Evolutionary conservation across 768 basidiomycete genomes (phyloP), one percentile per base, ranked within the genome.

Genomic region (Coprinellus micaceus): DNA sequence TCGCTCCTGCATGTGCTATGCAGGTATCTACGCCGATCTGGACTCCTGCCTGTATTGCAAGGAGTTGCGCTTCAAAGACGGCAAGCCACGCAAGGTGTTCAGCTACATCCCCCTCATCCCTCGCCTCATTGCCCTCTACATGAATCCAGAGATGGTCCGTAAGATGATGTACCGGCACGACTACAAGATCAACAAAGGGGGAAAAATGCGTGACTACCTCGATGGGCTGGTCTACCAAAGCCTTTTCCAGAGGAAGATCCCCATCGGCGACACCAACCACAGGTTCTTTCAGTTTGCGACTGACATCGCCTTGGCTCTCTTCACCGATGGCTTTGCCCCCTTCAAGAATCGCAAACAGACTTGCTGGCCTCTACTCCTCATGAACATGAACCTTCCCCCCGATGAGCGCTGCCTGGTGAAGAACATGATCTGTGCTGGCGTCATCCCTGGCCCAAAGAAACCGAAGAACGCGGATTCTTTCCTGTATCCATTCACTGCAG

Each of bases 391-490:
- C 48, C 62, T 72, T 17, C 63, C 62, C 1, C 67, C 69, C 2
- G 68, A 74, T 4, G 59, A 71, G 4, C 66, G 71, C 2, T 74
- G 70, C 29, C 73, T 70, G 24, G 50, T 71, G 11, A 52, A 68
- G 4, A 52, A 78, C 37, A 62, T 79, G 4, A 46, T 82, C 2
- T 68, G 66, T 26, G 40, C 78, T 9, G 75, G 76, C 12, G 64
- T 79, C 45, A 77, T 82, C 46, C 79, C 78, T 1, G 76, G 80
- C 0, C 79, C 78, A 33, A 33, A 33, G 33, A 73, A 74, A 40
- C 75, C 79, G 0, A 63, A 68, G 22, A 74, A 80, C 54, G 33
- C 71, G 1, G 71, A 72, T 43, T 82, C 80, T 0, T 82, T 80
- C 51, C 61, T 75, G 0, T 71, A 60, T 40, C 80, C 78, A 0